Evolutionary conservation across 345 rosid species (phyloP).

Genomic region (Punica granatum): DNA sequence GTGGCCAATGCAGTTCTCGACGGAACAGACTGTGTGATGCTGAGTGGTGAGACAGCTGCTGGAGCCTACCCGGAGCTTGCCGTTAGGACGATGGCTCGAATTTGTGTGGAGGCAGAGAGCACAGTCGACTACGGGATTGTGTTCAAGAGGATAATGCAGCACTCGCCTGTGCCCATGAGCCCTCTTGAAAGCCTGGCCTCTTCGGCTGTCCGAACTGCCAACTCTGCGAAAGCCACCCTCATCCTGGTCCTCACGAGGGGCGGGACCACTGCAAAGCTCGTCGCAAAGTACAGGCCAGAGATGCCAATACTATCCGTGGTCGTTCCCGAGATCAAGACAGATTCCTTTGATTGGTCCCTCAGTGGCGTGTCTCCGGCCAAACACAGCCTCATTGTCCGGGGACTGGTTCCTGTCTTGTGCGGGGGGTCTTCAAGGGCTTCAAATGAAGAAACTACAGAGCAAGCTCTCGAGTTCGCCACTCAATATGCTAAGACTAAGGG

Average conservation of each 20-base stretch:
- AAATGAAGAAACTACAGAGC: constrained; percentile 79
- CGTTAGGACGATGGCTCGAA: constrained; percentile 87
- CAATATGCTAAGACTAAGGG: constrained; percentile 57
- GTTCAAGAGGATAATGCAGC: constrained; percentile 74
- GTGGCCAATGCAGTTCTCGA: constrained; percentile 97
- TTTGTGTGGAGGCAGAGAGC: constrained; percentile 91
- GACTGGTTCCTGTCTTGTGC: constrained; percentile 71
- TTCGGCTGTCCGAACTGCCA: constrained; percentile 88
- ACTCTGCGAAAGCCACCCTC: constrained; percentile 70
- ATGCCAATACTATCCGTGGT: constrained; percentile 82
- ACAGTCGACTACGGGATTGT: constrained; percentile 75
- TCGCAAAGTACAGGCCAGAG: constrained; percentile 94
- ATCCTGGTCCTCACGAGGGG: constrained; percentile 89
- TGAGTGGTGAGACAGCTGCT: constrained; percentile 97
- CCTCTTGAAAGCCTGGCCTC: constrained; percentile 89
- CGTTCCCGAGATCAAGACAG: constrained; percentile 83
- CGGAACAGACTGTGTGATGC: constrained; percentile 93
- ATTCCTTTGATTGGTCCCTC: constrained; percentile 90
- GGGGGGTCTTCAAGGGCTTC: constrained; percentile 94
- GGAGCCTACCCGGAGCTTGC: constrained; percentile 96
- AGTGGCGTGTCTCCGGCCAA: constrained; percentile 85
- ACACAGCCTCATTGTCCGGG: constrained; percentile 85
- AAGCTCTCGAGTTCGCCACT: constrained; percentile 78
- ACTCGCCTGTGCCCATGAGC: constrained; percentile 92
- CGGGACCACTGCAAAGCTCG: constrained; percentile 91